Base-by-base conservation (phyloP, 2,329 filamentous ascomycete species). In the Ophiostoma triangulosporum region DNA sequence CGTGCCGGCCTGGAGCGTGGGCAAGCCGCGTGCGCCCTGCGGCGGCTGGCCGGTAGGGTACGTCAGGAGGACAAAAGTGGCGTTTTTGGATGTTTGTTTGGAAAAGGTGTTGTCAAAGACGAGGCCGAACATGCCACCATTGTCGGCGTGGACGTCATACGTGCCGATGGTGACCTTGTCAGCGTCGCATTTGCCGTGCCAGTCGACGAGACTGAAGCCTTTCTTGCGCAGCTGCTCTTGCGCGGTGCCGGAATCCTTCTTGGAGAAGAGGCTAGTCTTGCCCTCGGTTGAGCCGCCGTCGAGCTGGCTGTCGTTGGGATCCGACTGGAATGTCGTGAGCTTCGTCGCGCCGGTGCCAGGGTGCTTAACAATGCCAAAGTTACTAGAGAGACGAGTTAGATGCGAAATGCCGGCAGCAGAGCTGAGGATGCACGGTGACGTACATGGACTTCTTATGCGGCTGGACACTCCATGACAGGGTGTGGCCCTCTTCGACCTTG, bases 31-130 rank as follows among this genome's bases (percentile, higher is more conserved):
- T 3, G 82, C 81, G 15, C 82, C 82, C 63, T 88, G 86, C 1
- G 88, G 88, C 32, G 87, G 80, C 6, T 81, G 78, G 60, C 83
- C 85, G 33, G 88, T 90, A 9, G 91, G 90, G 63, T 97, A 96
- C 36, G 89, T 97, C 66, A 97, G 78, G 51, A 98, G 80, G 33
- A 96, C 90, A 63, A 98, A 88, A 7, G 91, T 97, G 20, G 89
- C 89, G 29, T 86, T 95, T 71, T 98, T 98, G 52, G 90, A 93
- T 40, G 86, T 84, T 67, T 84, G 87, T 70, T 96, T 97, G 56
- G 90, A 95, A 66, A 98, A 98, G 27, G 93, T 98, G 65, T 98
- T 98, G 77, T 98, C 93, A 64, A 98, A 95, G 31, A 97, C 88
- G 57, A 98, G 74, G 54, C 90, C 93, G 65, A 95, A 98, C 80